Evolutionary conservation across 495 filamentous ascomycete genomes (phyloP), one percentile per base, ranked within the genome.

Genomic region (Trichoderma gamsii): DNA sequence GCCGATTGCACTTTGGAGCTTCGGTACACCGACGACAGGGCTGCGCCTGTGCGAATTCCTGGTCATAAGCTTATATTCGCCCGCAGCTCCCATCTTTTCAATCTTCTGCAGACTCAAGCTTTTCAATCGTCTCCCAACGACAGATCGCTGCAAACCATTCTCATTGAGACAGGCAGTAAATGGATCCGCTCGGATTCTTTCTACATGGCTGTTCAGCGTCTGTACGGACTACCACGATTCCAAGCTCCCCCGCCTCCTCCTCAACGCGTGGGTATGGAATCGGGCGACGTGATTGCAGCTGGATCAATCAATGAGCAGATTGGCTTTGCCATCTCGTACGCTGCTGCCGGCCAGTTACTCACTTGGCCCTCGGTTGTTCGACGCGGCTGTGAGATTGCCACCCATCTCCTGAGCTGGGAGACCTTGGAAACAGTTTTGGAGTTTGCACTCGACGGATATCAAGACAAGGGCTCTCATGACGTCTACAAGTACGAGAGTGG

Each of bases 1-100:
- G 78, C 76, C 41, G 84, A 86, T 69, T 86, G 81, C 69, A 68
- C 72, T 23, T 70, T 86, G n/a, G 80, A 83, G 69, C 74, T 84
- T 9, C 74, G 76, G 3, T 80, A 79, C 41, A 76, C 64, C 9
- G 64, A 46, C 12, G 64, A 70, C 4, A 52, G 61, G 18, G 38
- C 61, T 6, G 21, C 38, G 9, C 61, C 77, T 0, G 70, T 83
- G 51, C 72, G 71, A 61, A 79, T 81, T 32, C 77, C 71, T n/a
- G 83, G 77, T 29, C 86, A 86, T 70, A 81, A 81, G 49, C 73
- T 86, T 23, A 73, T 88, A 3, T 69, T 87, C 63, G 79, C 82
- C 27, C 82, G 82, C 63, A 86, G 83, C 71, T 75, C 78, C 12
- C 75, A 74, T 5, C 70, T 88, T 16, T 77, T 76, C 70, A 70